Evolutionary conservation across 1,284 basidiomycete species (phyloP), one percentile per base, ranked within the genome.

Genomic region (Microbotryum lychnidis-dioicae): DNA sequence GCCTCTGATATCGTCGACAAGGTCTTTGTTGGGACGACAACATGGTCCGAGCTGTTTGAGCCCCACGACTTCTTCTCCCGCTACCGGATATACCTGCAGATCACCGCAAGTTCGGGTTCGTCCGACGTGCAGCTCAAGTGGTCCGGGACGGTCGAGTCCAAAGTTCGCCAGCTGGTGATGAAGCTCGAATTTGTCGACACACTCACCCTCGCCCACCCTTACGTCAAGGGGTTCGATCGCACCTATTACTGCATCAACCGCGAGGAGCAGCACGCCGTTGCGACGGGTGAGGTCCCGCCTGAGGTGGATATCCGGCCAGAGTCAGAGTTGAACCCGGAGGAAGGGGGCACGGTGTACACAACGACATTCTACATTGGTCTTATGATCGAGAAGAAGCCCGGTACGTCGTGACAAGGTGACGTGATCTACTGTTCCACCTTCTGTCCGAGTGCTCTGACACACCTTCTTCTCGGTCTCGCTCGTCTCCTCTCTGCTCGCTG

Each of bases 21-120:
- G 73, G 89, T 98, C 56, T 86, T 94, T 58, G 82, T 89, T 48
- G 87, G 87, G 31, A 86, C 83, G 55, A 84, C 87, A n/a, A 80
- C 82, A 55, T 98, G 96, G 94, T 84, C 85, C 60, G 89, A 92
- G 73, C 79, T 98, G 25, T 98, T 98, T 73, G 78, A 84, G 54
- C 91, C 90, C 73, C 91, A 94, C 75, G 91, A 97, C 77, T 98
- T 98, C 76, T 99, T 97, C 80, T 84, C 87, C 76, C 89, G 88
- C 77, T 98, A 98, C 78, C 86, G 89, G 66, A 92, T 97, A 79
- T 99, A 98, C 75, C 83, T 99, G n/a, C 92, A 97, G 82, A 87
- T 98, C 31, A 91, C 94, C 60, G 93, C 94, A 8, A 93, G 91
- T 10, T 75, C 47, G 86, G 91, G 57, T 85, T 83, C 85, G 50